These are phyloP conservation scores for Talaromyces wortmannii DNA, from an alignment of 495 filamentous ascomycete species.

Conservation along the genomic window DNA sequence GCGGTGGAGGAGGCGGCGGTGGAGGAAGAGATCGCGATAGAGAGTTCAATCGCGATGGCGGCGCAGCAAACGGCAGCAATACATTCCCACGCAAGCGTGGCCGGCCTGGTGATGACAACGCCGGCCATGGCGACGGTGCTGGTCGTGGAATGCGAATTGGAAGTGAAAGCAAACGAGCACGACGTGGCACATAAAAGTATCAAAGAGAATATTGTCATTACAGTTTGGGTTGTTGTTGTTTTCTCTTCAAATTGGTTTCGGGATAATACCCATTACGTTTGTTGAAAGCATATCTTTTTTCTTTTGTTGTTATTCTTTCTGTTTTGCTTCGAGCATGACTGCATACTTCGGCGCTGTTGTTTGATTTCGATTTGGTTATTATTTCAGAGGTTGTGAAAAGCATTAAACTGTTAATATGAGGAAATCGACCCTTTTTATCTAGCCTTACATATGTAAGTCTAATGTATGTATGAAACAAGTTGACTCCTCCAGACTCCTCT, in stretches of 20 bases:
- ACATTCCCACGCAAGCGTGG: conserved; percentile 31
- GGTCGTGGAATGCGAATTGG: conserved; percentile 31
- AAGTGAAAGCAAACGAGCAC: conserved; percentile 37
- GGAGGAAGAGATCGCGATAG: conserved; percentile 26
- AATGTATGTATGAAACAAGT: too few species aligned
- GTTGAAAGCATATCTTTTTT: background rate
- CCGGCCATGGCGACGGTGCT: conserved; percentile 11
- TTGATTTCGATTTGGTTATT: background rate
- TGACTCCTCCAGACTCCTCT: too few species aligned
- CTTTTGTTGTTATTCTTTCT: background rate
- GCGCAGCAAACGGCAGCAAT: conserved; percentile 4
- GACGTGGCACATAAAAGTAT: conserved; percentile 27
- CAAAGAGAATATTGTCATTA: background rate
- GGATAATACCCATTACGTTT: background rate
- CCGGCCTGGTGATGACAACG: conserved; percentile 26
- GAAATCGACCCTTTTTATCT: too few species aligned
- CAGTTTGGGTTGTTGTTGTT: background rate
- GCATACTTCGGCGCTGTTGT: background rate
- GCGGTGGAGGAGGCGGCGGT: conserved; percentile 31
- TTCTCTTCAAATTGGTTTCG: background rate
- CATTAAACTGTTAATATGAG: background rate
- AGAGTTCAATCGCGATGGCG: conserved; percentile 11
- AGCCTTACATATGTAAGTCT: too few species aligned
- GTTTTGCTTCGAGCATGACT: background rate
- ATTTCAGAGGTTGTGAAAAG: background rate